phyloP scores from a whole-genome alignment of 495 filamentous ascomycete genomes.

The Tuber calosporum region DNA sequence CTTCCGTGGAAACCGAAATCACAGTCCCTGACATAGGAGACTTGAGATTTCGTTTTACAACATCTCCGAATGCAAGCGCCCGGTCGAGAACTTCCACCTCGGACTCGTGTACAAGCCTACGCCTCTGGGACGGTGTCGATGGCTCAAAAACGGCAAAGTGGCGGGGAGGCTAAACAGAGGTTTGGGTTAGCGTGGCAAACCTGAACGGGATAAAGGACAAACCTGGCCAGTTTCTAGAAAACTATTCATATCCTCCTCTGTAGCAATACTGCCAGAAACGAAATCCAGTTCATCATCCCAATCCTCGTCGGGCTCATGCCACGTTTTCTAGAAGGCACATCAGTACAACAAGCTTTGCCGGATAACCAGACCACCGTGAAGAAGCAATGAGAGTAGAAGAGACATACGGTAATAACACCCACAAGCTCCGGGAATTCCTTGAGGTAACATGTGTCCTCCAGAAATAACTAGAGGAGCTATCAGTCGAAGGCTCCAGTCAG shows the following conservation, averaged over 20 bases:
- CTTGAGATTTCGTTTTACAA: slow-evolving; percentile 46
- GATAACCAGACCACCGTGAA: slow-evolving; percentile 23
- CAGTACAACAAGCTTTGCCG: background rate
- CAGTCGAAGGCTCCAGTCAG: background rate
- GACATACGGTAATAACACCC: slow-evolving; percentile 36
- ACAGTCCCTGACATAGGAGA: slow-evolving; percentile 46
- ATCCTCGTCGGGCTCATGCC: slow-evolving; percentile 40
- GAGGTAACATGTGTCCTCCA: slow-evolving; percentile 38
- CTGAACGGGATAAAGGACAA: slow-evolving; percentile 9
- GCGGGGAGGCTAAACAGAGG: slow-evolving; percentile 41
- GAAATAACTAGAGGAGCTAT: slow-evolving; percentile 28
- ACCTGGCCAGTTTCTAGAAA: slow-evolving; percentile 43
- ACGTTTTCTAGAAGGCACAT: slow-evolving; percentile 34
- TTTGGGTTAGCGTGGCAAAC: background rate
- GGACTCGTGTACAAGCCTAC: slow-evolving; percentile 45
- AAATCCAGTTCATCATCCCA: slow-evolving; percentile 36
- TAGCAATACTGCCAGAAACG: slow-evolving; percentile 31
- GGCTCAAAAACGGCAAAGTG: slow-evolving; percentile 43
- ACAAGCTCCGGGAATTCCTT: slow-evolving; percentile 21
- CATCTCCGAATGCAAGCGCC: slow-evolving; percentile 44
- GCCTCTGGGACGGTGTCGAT: slow-evolving; percentile 37
- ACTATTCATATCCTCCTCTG: slow-evolving; percentile 33
- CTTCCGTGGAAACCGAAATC: slow-evolving; percentile 40
- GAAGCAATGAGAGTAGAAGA: slow-evolving; percentile 2
- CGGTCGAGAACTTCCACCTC: slow-evolving; percentile 47